A percentile compares a stretch with the other conserved stretches of the same genome.
Evolutionary conservation across 257 asterid genomes (phyloP).

Genomic region (Solanum ossicruentum): DNA sequence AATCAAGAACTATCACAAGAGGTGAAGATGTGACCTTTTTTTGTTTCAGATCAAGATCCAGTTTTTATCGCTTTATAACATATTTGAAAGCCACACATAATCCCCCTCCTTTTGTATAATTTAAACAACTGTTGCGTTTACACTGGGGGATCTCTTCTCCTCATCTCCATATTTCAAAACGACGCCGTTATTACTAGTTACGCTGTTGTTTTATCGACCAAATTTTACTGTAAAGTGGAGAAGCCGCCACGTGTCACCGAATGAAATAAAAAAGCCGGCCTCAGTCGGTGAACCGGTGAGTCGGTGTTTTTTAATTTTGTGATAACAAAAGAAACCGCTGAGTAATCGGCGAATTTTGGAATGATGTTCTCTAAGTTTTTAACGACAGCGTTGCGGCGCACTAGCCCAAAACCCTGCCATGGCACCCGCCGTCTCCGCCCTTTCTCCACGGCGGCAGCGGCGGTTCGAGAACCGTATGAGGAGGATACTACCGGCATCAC

Average conservation of each 20-base stretch:
- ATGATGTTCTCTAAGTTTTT: conserved; percentile 53
- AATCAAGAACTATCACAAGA: background rate
- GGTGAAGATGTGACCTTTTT: background rate
- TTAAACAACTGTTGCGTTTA: background rate
- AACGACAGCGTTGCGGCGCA: conserved; percentile 46
- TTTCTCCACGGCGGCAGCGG: conserved; percentile 37
- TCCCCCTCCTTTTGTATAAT: background rate
- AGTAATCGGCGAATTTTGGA: background rate
- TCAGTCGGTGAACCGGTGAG: background rate
- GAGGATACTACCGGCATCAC: conserved; percentile 43
- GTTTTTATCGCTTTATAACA: background rate
- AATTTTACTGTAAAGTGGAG: background rate
- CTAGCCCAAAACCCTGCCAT: conserved; percentile 9
- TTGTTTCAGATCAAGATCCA: background rate
- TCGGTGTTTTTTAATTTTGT: background rate
- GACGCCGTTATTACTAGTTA: background rate
- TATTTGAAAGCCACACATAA: background rate
- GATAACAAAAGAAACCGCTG: background rate
- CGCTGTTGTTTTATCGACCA: background rate
- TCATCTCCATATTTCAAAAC: background rate
- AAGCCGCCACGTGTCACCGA: background rate
- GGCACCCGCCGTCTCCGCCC: conserved; percentile 4
- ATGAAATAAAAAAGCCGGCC: background rate
- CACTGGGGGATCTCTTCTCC: background rate
- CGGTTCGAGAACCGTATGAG: conserved; percentile 33